These are phyloP conservation scores for Lanmaoa rubissima DNA, from an alignment of 768 basidiomycete species.

Conservation along the genomic window DNA sequence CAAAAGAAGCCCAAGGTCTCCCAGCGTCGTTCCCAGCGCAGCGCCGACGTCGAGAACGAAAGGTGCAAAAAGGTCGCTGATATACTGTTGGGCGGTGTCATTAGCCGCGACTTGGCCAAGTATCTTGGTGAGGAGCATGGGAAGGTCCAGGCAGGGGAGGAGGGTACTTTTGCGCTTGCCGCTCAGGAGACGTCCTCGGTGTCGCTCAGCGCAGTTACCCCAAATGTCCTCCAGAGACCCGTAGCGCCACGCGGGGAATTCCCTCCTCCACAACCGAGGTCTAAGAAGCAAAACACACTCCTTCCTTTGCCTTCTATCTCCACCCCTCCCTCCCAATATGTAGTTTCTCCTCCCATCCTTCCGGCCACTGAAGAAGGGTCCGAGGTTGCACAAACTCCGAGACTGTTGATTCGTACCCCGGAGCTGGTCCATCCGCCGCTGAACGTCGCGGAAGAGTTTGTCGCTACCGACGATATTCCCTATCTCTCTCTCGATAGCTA, in stretches of 20 bases:
- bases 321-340: neutral
- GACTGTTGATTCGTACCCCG: slow-evolving; percentile 14
- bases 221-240: slow-evolving; percentile 10
- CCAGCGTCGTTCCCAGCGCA: slow-evolving; percentile 36
- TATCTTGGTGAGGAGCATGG: slow-evolving; percentile 14
- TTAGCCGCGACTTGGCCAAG: slow-evolving; percentile 30
- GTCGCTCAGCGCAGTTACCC: neutral
- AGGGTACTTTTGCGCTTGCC: neutral
- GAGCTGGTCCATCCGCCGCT: slow-evolving; percentile 13
- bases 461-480: slow-evolving; percentile 38
- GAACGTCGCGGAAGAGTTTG: slow-evolving; percentile 22
- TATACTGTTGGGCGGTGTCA: slow-evolving; percentile 34
- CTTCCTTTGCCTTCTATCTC: neutral
- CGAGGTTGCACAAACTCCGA: slow-evolving; percentile 2
- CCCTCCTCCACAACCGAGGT: slow-evolving; percentile 2
- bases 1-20: slow-evolving; percentile 26
- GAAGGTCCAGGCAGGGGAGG: neutral
- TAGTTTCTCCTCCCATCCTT: neutral
- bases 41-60: slow-evolving; percentile 34
- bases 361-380: neutral
- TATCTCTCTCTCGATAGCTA: slow-evolving; percentile 29
- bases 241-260: neutral
- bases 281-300: slow-evolving; percentile 4
- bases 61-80: slow-evolving; percentile 40
- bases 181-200: neutral